These are phyloP conservation scores for Kernera saxatilis DNA, from an alignment of 345 rosid species.

Conservation along the genomic window DNA sequence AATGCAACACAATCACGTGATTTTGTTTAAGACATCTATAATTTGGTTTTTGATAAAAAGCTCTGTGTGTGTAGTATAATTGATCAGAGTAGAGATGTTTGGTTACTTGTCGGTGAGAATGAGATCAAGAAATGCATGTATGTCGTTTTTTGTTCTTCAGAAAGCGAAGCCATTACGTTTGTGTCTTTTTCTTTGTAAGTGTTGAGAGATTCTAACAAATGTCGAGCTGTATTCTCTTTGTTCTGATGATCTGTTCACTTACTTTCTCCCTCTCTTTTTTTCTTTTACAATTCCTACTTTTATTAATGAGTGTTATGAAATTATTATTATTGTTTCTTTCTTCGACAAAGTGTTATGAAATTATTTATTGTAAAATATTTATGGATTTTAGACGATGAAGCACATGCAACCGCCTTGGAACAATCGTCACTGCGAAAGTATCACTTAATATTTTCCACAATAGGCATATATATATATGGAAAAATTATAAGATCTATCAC, in stretches of 20 bases:
- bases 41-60: not conserved
- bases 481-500: no score
- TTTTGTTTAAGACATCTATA: not conserved
- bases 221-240: conserved; percentile 25
- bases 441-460: conserved; percentile 18
- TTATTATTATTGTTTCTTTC: not conserved
- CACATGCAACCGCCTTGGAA: conserved; percentile 31
- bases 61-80: not conserved
- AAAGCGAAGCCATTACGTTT: conserved; percentile 19
- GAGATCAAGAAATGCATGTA: not conserved
- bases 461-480: not conserved
- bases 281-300: not conserved
- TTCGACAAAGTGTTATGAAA: not conserved
- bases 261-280: not conserved
- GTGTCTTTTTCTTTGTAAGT: conserved; percentile 17
- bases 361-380: not conserved
- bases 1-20: conserved; percentile 9
- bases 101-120: conserved; percentile 21
- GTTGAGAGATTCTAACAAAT: conserved; percentile 18
- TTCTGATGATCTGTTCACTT: conserved; percentile 13
- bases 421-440: conserved; percentile 18
- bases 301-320: not conserved
- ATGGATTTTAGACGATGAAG: not conserved
- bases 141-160: conserved; percentile 14
- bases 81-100: conserved; percentile 13